Evolutionary conservation across 1,284 basidiomycete genomes (phyloP).

Genomic region (Athelia psychrophila): DNA sequence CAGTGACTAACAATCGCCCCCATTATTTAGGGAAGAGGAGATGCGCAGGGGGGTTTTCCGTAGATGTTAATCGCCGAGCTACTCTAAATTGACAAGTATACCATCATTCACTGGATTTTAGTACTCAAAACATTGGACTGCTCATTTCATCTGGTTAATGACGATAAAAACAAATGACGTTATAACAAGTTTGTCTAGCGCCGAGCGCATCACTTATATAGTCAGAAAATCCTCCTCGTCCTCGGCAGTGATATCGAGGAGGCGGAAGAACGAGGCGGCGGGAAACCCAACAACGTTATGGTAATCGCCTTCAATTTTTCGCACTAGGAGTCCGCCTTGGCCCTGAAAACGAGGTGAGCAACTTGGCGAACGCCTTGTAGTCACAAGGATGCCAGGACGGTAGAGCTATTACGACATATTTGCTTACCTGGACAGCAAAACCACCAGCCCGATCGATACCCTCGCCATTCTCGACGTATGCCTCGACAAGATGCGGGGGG

Average conservation of each 20-base stretch:
- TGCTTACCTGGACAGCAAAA: slow-evolving; percentile 88
- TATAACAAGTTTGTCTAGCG: neutral
- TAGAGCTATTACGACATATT: slow-evolving; percentile 3
- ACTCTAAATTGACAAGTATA: no score
- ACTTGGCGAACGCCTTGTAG: slow-evolving; percentile 2
- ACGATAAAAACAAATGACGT: neutral
- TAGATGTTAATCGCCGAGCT: slow-evolving; percentile 40
- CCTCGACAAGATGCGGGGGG: slow-evolving; percentile 61
- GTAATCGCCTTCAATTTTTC: slow-evolving; percentile 89
- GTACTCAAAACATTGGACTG: no score
- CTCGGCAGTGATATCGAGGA: slow-evolving; percentile 62
- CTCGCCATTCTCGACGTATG: slow-evolving; percentile 89
- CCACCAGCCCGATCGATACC: slow-evolving; percentile 92
- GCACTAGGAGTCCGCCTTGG: slow-evolving; percentile 75
- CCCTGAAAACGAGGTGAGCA: slow-evolving; percentile 49
- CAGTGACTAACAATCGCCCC: neutral
- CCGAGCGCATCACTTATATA: slow-evolving; percentile 24
- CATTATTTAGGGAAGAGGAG: slow-evolving; percentile 42
- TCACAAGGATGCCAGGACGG: neutral
- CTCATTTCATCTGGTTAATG: no score
- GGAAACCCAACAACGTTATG: slow-evolving; percentile 94
- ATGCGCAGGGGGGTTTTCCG: slow-evolving; percentile 59
- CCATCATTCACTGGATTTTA: no score
- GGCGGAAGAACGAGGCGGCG: slow-evolving; percentile 72
- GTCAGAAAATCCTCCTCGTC: slow-evolving; percentile 73